Percentiles rank a stretch among this genome's conserved stretches.
Conservation (phyloP, 176 grass and related monocot genomes). For the Elaeis guineensis region DNA sequence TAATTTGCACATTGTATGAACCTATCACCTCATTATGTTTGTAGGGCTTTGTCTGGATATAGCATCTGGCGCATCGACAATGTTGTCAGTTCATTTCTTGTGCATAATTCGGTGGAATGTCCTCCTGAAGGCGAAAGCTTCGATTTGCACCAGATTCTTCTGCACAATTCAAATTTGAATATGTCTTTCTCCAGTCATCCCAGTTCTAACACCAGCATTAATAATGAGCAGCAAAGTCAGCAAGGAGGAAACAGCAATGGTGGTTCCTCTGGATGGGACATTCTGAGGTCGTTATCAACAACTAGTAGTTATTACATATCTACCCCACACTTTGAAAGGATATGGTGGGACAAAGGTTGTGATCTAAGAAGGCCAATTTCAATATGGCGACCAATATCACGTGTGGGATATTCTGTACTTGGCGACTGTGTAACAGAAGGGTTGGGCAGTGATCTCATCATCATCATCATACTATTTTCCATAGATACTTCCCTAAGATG, state of each 20-base stretch:
- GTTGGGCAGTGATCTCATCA: constrained; percentile 27
- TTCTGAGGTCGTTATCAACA: constrained; percentile 60
- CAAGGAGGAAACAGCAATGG: constrained; percentile 28
- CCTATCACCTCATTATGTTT: constrained; percentile 12
- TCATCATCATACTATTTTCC: constrained; percentile 22
- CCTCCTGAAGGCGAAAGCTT: constrained; percentile 45
- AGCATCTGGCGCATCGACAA: constrained; percentile 92
- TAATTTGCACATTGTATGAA: background rate
- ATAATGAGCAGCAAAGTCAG: constrained; percentile 32
- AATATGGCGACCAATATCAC: constrained; percentile 75
- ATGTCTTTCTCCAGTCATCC: constrained; percentile 46
- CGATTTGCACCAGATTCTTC: constrained; percentile 83
- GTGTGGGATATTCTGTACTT: constrained; percentile 65
- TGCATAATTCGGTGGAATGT: constrained; percentile 61
- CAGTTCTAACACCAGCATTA: constrained; percentile 28
- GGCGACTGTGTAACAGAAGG: constrained; percentile 96
- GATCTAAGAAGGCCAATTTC: constrained; percentile 74
- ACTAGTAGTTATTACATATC: constrained; percentile 70
- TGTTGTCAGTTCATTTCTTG: constrained; percentile 62
- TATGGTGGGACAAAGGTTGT: constrained; percentile 97
- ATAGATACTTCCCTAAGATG: constrained; percentile 6
- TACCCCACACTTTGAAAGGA: constrained; percentile 94
- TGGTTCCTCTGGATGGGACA: constrained; percentile 65
- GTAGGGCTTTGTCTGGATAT: constrained; percentile 50
- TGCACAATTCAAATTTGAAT: constrained; percentile 48